Percentiles rank a stretch among this genome's conserved stretches.
Conservation (phyloP, 345 rosid genomes). For the Eucalyptus grandis region DNA sequence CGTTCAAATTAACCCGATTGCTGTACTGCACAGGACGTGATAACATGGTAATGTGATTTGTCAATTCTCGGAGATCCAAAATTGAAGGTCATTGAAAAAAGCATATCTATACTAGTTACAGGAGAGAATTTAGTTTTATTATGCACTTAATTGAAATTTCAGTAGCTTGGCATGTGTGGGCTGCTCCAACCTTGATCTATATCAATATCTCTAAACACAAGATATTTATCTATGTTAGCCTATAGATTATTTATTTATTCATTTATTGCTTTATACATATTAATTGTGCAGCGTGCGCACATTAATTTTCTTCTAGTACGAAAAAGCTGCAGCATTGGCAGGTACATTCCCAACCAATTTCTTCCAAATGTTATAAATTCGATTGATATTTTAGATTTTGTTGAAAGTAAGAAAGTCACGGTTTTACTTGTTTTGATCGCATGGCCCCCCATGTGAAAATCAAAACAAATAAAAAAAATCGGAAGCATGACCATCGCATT, state of each 20-base stretch:
- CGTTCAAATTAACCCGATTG: neutral
- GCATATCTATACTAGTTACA: neutral
- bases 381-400: neutral
- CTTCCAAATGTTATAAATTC: neutral
- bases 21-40: fast-evolving
- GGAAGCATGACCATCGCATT: no score
- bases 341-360: neutral
- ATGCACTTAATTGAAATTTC: neutral
- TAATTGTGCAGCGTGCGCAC: neutral
- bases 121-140: neutral
- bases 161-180: neutral
- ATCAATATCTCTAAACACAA: neutral
- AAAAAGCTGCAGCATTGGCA: neutral
- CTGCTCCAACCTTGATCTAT: neutral
- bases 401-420: neutral
- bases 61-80: neutral
- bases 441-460: no score
- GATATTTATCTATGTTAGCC: neutral
- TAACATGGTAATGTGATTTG: neutral
- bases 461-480: no score
- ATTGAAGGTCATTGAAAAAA: neutral
- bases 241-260: neutral
- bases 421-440: neutral
- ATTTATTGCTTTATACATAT: neutral
- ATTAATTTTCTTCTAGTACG: neutral